phyloP scores from a whole-genome alignment of 345 rosid species.

The Pistacia atlantica region DNA sequence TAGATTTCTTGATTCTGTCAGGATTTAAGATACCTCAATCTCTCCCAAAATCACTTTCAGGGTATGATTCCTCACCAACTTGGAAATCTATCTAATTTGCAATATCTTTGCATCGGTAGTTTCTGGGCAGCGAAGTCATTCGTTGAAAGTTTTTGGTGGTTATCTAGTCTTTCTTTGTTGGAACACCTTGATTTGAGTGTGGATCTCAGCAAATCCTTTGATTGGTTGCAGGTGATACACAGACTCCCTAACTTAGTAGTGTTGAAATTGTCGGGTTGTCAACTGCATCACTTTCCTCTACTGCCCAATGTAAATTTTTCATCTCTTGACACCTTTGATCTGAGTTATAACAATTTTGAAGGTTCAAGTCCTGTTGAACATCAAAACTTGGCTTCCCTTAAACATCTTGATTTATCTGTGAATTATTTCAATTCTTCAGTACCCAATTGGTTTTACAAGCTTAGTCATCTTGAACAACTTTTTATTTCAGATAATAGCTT shows the following conservation, averaged over 20 bases:
- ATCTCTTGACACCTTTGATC: neutral
- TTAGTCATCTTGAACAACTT: constrained; percentile 3
- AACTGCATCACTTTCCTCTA: neutral
- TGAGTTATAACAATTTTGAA: neutral
- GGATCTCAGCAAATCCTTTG: neutral
- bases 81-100: too few relatives aligned
- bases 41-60: too few relatives aligned
- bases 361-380: neutral
- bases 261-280: neutral
- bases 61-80: too few relatives aligned
- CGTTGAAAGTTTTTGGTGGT: neutral
- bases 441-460: neutral
- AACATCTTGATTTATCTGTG: neutral
- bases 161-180: neutral
- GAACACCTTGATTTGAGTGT: neutral
- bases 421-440: constrained; percentile 1
- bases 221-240: neutral
- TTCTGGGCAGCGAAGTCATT: too few relatives aligned
- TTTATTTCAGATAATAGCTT: neutral
- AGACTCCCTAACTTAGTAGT: neutral
- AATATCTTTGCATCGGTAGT: too few relatives aligned
- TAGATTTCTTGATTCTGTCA: too few relatives aligned
- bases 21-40: too few relatives aligned
- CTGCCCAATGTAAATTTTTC: neutral
- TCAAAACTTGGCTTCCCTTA: constrained; percentile 4